Base-by-base conservation (phyloP, 1,284 basidiomycete species). In the Hemileia vastatrix region DNA sequence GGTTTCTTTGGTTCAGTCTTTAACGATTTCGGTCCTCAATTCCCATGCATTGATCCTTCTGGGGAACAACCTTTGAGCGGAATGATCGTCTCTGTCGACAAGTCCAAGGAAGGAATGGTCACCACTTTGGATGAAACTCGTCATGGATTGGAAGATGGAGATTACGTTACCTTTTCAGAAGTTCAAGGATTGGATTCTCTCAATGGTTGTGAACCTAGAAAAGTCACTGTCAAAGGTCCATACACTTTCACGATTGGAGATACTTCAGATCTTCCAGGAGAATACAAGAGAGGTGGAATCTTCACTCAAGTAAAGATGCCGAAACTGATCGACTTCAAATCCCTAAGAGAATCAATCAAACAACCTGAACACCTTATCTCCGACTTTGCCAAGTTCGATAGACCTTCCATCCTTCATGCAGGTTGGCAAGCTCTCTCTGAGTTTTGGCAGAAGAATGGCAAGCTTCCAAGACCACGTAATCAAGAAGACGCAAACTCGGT, bases 261-360 rank as follows among this genome's bases (percentile, higher is more conserved):
- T 75, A 95, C 90, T 1, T 83, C 84, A 23, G 81, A 81, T 33
- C 76, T 93, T n/a, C n/a, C n/a, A n/a, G 81, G 86, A 57, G 81
- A 84, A 52, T 98, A 98, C 80, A 84, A 86, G 72, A 78, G 84
- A 31, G 95, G 93, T 32, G 94, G 94, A 55, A 87, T 94, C 68
- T 99, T 98, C 76, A 93, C 90, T 11, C 95, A 99, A 78, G 91
- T 98, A 72, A 99, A 97, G 81, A 93, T 95, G 91, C 95, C 94
- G 19, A 96, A 94, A 80, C 83, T 90, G 65, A 80, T 97, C 61
- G 84, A 90, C 76, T 96, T 94, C 72, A 96, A 96, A 90, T 85
- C 92, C 4, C 81, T 99, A 48, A 83, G 86, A 69, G 91, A 96
- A 70, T 90, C 90, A 4, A 76, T 90, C 62, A 81, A 83, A 69